Conservation (phyloP, 2,329 filamentous ascomycete species). For the Aspergillus carbonarius region DNA sequence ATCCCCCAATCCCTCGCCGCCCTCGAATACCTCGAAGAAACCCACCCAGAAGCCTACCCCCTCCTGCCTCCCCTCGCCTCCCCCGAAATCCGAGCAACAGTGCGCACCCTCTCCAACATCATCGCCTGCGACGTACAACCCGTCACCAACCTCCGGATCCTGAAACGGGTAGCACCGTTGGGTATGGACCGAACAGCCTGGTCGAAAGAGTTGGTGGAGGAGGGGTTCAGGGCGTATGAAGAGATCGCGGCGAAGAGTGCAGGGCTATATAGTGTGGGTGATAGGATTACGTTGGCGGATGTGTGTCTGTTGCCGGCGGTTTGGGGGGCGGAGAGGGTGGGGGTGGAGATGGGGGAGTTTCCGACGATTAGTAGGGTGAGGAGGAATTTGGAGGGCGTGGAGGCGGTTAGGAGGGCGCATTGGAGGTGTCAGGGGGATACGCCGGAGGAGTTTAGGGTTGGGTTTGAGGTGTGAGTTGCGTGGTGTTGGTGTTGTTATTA, state of each 20-base stretch:
- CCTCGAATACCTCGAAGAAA: slow-evolving; percentile 63
- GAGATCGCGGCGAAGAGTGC: slow-evolving; percentile 35
- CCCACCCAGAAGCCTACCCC: slow-evolving; percentile 43
- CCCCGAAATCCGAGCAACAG: slow-evolving; percentile 47
- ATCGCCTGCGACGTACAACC: slow-evolving; percentile 60
- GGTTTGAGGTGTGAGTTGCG: background rate
- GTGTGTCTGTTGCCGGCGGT: slow-evolving; percentile 58
- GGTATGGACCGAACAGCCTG: slow-evolving; percentile 49
- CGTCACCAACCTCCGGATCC: slow-evolving; percentile 57
- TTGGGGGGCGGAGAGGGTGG: slow-evolving; percentile 57
- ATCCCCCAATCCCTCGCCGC: slow-evolving; percentile 60
- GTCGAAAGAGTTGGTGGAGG: slow-evolving; percentile 53
- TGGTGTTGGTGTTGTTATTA: background rate
- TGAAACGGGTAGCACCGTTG: slow-evolving; percentile 50
- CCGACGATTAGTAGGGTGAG: slow-evolving; percentile 50
- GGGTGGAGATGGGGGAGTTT: slow-evolving; percentile 53
- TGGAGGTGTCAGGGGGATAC: slow-evolving; percentile 58
- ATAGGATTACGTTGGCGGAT: slow-evolving; percentile 59
- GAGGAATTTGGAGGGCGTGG: slow-evolving; percentile 48
- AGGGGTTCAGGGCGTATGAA: slow-evolving; percentile 60
- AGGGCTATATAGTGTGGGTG: slow-evolving; percentile 57
- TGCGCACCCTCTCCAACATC: slow-evolving; percentile 56
- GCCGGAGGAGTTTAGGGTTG: slow-evolving; percentile 44
- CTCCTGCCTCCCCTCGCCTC: slow-evolving; percentile 50
- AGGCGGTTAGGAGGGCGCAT: slow-evolving; percentile 54